Base-by-base conservation (phyloP, 768 basidiomycete species). In the Wakefieldia striispora region DNA sequence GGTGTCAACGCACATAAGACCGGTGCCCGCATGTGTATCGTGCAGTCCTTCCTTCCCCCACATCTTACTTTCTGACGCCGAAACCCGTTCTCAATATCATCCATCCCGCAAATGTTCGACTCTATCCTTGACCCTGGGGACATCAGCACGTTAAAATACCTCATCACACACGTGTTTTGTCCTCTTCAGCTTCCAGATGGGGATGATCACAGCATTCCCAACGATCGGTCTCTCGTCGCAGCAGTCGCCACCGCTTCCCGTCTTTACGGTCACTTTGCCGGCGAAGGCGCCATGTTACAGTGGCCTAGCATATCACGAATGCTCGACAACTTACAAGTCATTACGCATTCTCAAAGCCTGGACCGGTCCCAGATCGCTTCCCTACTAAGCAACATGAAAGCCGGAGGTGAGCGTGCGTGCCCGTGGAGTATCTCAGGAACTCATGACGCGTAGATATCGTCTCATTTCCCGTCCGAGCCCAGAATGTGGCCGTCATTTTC, bases 401-500 rank as follows among this genome's bases (percentile, higher is more conserved):
- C 6, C 14, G 64, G 60, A 55, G 64, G 63, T 64, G 46, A 16
- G 27, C 7, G 14, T 9, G 23, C 23, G 9, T 27, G 6, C 17
- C 35, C 33, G 41, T 19, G 31, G 33, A 14, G 14, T 33, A 16
- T 37, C 12, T 11, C 23, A 19, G 7, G 21, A 24, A 11, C 40
- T 40, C 14, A 46, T n/a, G 12, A 35, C 14, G 10, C 14, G 31
- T 39, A 78, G 78, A 70, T 50, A 58, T 66, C 24, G 39, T 72
- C 8, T 63, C 59, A 19, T 60, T 77, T 33, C 66, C 66, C 5
- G 65, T 80, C 19, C 61, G 63, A 17, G 65, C 67, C 3, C 78
- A 80, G 50, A 80, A 80, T 42, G 76, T 79, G 5, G 75, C 64
- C 17, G 42, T 80, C 4, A 62, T 79, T 16, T 47, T 74, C 20